A percentile compares a stretch with the other conserved stretches of the same genome.
phyloP scores from a whole-genome alignment of 2,329 filamentous ascomycete species.

The Microcera coccophila region DNA sequence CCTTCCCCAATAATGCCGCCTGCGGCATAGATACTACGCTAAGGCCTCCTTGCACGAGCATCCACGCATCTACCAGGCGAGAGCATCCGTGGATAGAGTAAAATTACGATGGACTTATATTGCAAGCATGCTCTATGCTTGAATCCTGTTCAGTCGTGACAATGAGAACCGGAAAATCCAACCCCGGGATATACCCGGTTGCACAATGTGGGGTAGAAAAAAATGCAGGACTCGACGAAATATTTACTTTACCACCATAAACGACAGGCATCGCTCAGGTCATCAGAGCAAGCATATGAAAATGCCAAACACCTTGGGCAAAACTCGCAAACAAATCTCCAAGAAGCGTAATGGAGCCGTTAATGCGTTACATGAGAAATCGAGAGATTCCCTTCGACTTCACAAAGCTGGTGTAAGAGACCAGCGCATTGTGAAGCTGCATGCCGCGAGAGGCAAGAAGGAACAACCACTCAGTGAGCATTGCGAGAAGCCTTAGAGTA shows the following conservation, averaged over 20 bases:
- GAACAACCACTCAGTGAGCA: constrained; percentile 71
- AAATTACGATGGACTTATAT: too few relatives aligned
- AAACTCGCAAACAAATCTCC: constrained; percentile 82
- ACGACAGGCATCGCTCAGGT: constrained; percentile 2
- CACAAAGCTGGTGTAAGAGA: constrained; percentile 77
- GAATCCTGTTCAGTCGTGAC: too few relatives aligned
- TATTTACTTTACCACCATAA: constrained; percentile 9
- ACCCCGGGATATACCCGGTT: too few relatives aligned
- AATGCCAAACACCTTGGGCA: constrained; percentile 76
- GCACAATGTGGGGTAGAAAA: too few relatives aligned
- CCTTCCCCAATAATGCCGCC: too few relatives aligned
- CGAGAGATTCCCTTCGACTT: constrained; percentile 77
- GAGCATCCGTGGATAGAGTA: too few relatives aligned
- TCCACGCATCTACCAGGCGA: too few relatives aligned
- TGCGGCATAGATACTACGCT: too few relatives aligned
- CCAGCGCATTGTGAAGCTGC: constrained; percentile 72
- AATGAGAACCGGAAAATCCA: too few relatives aligned
- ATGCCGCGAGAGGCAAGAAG: constrained; percentile 64
- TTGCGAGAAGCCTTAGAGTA: neutral
- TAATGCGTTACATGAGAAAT: constrained; percentile 79
- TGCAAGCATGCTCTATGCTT: too few relatives aligned
- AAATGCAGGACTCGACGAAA: constrained; percentile 12
- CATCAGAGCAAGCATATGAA: constrained; percentile 21
- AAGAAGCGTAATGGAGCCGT: constrained; percentile 79
- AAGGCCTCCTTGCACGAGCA: too few relatives aligned